Percentiles rank a stretch among this genome's conserved stretches.
These are phyloP conservation scores for Pseudogymnoascus sp. DNA, from an alignment of 2,329 filamentous ascomycete genomes.

Conservation along the genomic window DNA sequence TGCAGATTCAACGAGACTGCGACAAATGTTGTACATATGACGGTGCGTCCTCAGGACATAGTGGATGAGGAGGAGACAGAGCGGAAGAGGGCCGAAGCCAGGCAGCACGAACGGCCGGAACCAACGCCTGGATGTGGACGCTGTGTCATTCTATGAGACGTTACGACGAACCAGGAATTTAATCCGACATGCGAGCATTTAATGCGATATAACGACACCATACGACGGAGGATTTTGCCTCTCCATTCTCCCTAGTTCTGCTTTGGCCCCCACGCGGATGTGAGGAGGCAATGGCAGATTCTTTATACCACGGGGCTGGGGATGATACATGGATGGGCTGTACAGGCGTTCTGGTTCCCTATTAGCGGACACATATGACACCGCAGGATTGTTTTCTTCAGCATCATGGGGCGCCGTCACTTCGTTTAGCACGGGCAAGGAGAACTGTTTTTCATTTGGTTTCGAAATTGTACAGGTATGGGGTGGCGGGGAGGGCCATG, in stretches of 20 bases:
- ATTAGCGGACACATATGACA: conserved; percentile 7
- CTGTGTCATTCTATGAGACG: conserved; percentile 55
- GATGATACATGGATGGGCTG: conserved; percentile 9
- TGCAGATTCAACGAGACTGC: conserved; percentile 69
- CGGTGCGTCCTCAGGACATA: conserved; percentile 76
- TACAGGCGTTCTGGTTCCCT: conserved; percentile 7
- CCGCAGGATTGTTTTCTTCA: conserved; percentile 1
- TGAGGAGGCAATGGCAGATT: not conserved
- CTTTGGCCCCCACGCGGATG: not conserved
- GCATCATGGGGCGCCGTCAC: not conserved
- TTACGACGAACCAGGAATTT: not conserved
- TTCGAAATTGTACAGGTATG: conserved; percentile 9
- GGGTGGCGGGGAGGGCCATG: not conserved
- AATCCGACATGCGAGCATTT: conserved; percentile 8
- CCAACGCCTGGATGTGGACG: conserved; percentile 51
- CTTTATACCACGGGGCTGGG: conserved; percentile 3
- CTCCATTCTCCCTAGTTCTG: conserved; percentile 3
- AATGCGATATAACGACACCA: conserved; percentile 12
- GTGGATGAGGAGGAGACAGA: conserved; percentile 60
- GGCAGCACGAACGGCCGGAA: conserved; percentile 49
- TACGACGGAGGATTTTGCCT: conserved; percentile 4
- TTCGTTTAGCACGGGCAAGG: not conserved
- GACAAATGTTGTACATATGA: conserved; percentile 92
- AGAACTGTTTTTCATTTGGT: not conserved
- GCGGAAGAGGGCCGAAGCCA: conserved; percentile 18